phyloP scores from a whole-genome alignment of 140 eudicot genomes.

The Senecio squalidus region DNA sequence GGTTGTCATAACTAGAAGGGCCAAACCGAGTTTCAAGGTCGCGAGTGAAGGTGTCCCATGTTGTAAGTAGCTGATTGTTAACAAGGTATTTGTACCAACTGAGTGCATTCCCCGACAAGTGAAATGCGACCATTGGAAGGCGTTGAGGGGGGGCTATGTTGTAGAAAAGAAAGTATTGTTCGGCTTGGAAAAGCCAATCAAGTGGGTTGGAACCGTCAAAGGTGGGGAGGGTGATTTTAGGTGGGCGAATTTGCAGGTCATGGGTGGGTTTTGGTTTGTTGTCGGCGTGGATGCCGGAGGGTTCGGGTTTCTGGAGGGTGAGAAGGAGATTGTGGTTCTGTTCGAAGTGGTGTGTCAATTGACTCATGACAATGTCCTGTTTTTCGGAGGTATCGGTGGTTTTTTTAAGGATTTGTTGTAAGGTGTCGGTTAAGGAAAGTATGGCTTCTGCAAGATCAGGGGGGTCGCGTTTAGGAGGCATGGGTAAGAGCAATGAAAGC shows the following conservation, averaged over 20 bases:
- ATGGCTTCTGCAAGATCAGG: neutral
- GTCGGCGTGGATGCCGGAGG: neutral
- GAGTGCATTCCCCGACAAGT: neutral
- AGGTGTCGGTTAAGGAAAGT: neutral
- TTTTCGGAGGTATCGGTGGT: neutral
- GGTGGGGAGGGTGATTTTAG: too few relatives aligned
- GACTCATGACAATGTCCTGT: neutral
- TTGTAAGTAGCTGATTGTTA: too few relatives aligned
- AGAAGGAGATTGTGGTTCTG: neutral
- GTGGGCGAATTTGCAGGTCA: neutral
- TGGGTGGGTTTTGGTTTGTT: neutral
- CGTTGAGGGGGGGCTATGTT: neutral
- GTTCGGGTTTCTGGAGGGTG: too few relatives aligned
- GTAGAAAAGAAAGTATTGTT: neutral
- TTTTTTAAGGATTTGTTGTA: neutral
- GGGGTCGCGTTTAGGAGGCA: neutral
- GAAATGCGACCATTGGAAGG: neutral
- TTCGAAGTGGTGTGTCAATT: neutral
- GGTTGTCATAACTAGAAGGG: too few relatives aligned
- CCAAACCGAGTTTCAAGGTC: too few relatives aligned
- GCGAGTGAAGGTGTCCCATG: too few relatives aligned
- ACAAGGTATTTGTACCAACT: too few relatives aligned
- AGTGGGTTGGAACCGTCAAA: neutral
- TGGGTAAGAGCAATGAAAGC: neutral
- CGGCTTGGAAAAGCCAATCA: neutral